Evolutionary conservation across 352 stramenopile genomes (phyloP), one percentile per base, ranked within the genome.

Genomic region (Phytophthora syringae): DNA sequence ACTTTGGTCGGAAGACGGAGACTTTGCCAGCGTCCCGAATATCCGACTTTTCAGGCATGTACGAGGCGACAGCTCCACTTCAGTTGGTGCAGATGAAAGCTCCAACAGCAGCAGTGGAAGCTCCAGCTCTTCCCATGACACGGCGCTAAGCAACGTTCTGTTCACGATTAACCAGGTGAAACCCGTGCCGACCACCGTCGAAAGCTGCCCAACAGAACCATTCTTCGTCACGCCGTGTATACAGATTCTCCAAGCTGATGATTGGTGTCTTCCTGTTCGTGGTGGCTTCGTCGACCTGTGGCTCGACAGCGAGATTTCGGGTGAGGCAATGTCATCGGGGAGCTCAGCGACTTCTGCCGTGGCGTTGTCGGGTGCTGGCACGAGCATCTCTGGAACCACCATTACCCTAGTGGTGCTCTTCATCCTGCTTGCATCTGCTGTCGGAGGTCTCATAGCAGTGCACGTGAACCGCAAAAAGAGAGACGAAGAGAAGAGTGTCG

Each of bases 221-320:
- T 72, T 70, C 27, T 89, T 87, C 62, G 74, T 80, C n/a, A 70
- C 80, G 1, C 80, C 80, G 1, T 89, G 80, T 45, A 63, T 65
- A 1, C 42, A 67, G 16, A 55, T 69, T 21, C 39, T 64, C 20
- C 32, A 43, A 18, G 30, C 34, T 0, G 48, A 74, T 11, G 48
- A 47, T 2, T 89, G 77, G 77, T 89, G 77, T 60, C 21, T 62
- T 24, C 80, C 80, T 20, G 48, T 22, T 5, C 34, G 52, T 2
- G 74, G 68, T 5, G 61, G 62, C 2, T 72, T 86, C 25, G 65
- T 79, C 15, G 57, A 78, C 15, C 45, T 86, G 11, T 89, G 80
- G 80, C 44, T 89, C 20, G 64, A 80, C 5, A 68, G 49, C 13
- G 63, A 75, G 44, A 60, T 61, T 36, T 66, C 30, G 2, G 49